phyloP scores from a whole-genome alignment of 106 monocot genomes.

The Allium fistulosum region DNA sequence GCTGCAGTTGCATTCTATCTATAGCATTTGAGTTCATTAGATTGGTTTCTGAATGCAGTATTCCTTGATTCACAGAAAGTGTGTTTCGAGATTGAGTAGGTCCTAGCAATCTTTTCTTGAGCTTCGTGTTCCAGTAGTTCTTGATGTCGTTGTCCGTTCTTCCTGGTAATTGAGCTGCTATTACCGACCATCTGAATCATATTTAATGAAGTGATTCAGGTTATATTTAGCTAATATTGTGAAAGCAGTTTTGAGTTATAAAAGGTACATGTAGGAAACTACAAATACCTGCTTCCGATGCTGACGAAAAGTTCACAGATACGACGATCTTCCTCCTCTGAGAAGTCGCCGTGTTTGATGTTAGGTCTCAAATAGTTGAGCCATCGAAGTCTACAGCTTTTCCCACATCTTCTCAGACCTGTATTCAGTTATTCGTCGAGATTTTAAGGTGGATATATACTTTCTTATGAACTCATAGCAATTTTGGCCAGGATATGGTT shows the following conservation, averaged over 20 bases:
- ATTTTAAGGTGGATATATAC: not conserved
- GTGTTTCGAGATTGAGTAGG: slow-evolving; percentile 12
- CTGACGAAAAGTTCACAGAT: slow-evolving; percentile 57
- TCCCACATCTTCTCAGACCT: slow-evolving; percentile 32
- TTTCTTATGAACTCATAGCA: not conserved
- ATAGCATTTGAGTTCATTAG: slow-evolving; percentile 30
- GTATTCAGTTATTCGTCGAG: not conserved
- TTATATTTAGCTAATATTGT: not conserved
- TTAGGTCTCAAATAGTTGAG: slow-evolving; percentile 59
- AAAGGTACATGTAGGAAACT: too few relatives aligned
- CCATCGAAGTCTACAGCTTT: slow-evolving; percentile 64
- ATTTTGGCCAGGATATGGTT: not conserved
- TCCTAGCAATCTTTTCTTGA: slow-evolving; percentile 33
- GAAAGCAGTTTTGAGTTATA: not conserved
- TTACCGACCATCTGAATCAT: slow-evolving; percentile 46
- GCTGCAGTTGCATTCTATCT: slow-evolving; percentile 56
- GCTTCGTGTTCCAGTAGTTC: slow-evolving; percentile 37
- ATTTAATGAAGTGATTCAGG: not conserved
- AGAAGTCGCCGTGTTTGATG: slow-evolving; percentile 46
- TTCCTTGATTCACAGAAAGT: not conserved
- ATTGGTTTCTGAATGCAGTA: not conserved
- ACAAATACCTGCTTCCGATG: slow-evolving; percentile 54
- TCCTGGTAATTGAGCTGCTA: slow-evolving; percentile 34
- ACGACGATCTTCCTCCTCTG: slow-evolving; percentile 45
- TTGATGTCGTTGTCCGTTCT: slow-evolving; percentile 9